Conservation (phyloP, 306 rosid species). For the Fagus sylvatica region DNA sequence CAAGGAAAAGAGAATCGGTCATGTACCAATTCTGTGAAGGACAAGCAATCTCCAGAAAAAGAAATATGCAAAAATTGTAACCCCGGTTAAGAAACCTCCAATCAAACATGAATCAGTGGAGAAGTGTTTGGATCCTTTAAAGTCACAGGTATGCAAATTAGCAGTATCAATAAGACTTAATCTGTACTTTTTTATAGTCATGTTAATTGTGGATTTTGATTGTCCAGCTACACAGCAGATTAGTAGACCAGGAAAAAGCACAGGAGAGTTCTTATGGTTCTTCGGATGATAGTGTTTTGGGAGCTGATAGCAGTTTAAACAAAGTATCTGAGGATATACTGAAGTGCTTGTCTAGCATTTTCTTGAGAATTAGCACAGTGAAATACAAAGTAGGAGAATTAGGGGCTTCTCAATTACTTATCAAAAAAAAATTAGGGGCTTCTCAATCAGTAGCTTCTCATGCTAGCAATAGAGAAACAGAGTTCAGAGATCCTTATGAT, state of each 20-base stretch:
- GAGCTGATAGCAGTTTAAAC: slow-evolving; percentile 56
- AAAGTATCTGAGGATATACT: slow-evolving; percentile 75
- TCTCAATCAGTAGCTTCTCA: slow-evolving; percentile 22
- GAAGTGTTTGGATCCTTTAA: slow-evolving; percentile 45
- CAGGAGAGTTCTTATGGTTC: slow-evolving; percentile 46
- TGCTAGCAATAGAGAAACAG: slow-evolving; percentile 40
- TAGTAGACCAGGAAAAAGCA: slow-evolving; percentile 57
- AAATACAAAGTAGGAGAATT: slow-evolving; percentile 51
- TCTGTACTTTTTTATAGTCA: slow-evolving; percentile 19
- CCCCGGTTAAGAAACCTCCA: slow-evolving; percentile 56
- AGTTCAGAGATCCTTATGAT: slow-evolving; percentile 70
- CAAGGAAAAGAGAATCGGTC: slow-evolving; percentile 71
- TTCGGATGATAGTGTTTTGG: slow-evolving; percentile 40
- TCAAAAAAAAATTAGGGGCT: not conserved
- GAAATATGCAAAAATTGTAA: slow-evolving; percentile 45
- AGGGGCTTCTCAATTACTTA: not conserved
- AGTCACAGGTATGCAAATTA: slow-evolving; percentile 50
- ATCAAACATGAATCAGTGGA: slow-evolving; percentile 50
- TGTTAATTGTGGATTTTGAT: slow-evolving; percentile 23
- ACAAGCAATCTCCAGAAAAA: slow-evolving; percentile 59
- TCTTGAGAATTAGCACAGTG: slow-evolving; percentile 53
- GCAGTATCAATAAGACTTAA: slow-evolving; percentile 2
- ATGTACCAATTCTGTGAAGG: slow-evolving; percentile 48
- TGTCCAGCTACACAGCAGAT: slow-evolving; percentile 58
- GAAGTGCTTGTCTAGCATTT: slow-evolving; percentile 68